Evolutionary conservation across 2,329 filamentous ascomycete species (phyloP), one percentile per base, ranked within the genome.

Genomic region (Thelonectria olida): DNA sequence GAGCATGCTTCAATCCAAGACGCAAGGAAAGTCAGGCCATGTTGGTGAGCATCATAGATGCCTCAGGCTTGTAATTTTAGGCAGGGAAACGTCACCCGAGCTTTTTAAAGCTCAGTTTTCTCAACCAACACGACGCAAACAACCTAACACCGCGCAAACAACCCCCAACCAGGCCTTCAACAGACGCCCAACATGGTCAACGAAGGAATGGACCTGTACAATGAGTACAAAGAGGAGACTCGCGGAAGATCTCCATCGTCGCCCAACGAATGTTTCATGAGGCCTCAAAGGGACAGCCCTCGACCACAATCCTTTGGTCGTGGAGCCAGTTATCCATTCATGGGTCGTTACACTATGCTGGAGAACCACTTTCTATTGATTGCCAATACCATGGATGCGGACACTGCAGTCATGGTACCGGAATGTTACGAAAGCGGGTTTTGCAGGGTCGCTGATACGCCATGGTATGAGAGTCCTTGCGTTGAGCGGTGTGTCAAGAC

Each of bases 401-500:
- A 17, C 0, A 45, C 54, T 15, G 36, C 28, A 9, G 36, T 57
- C 6, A 22, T 57, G 38, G 38, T 57, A 9, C 36, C 54, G 1
- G 9, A 2, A 6, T 50, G 54, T 25, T 57, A 57, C 19, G 7
- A 56, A 5, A 6, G 9, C 19, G 44, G 36, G 12, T 49, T 41
- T 22, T 49, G 54, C 23, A 22, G 45, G 25, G 15, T 39, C 13
- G 54, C 12, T 20, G 54, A 56, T 20, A 49, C 44, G 2, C 5
- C 23, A 19, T 56, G 54, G 54, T 34, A 56, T n/a, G 19, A 42
- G 25, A 48, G 54, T 13, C 2, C 3, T 5, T 48, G 45, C 15
- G 54, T 27, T 25, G 17, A 41, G 54, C 54, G 54, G 8, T 56
- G 44, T 34, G 45, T 48, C 23, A 56, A 56, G 15, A 31, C 45